Evolutionary conservation across 176 grass and related monocot species (phyloP), one percentile per base, ranked within the genome.

Genomic region (Oryza coarctata): DNA sequence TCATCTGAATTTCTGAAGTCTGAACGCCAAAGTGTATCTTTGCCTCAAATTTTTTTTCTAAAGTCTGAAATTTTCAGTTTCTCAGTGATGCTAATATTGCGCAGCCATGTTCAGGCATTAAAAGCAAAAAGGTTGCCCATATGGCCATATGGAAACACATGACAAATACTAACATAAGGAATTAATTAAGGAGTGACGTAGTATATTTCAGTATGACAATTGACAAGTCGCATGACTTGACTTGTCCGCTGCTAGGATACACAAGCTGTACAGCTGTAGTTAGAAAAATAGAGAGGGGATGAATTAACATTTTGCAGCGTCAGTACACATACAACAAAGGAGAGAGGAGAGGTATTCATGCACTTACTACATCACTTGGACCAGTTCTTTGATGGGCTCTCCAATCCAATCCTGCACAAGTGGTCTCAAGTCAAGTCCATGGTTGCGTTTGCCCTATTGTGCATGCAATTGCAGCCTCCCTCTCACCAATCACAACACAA

Each of bases 171-270:
- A 30, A 30, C 12, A 41, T 0, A 43, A 4, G 12, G 6, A 70
- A 55, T 55, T 55, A 70, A 55, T 55, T n/a, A n/a, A 55, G 1
- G 6, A 55, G 18, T 7, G 50, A 20, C 40, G 20, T 44, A 0
- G 33, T 15, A 20, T 9, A 7, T 58, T 5, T 35, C 4, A 63
- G 36, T 38, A 50, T 68, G 34, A 69, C 47, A 47, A 84, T 36
- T 68, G 34, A 74, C 45, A 62, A 80, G 13, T 52, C 34, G 39
- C 49, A 44, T 80, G 6, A 70, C 75, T 39, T 36, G 76, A 80
- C 77, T 80, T 28, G 82, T 58, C 71, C 44, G 77, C 25, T 89
- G 77, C 71, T 89, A 78, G 75, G 68, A 72, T 67, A 78, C 75
- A 85, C 15, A 47, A 26, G 29, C 32, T 22, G 9, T 34, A 36